Base-by-base conservation (phyloP, 371 early-diverging fungal genomes). In the Mucor saturninus region DNA sequence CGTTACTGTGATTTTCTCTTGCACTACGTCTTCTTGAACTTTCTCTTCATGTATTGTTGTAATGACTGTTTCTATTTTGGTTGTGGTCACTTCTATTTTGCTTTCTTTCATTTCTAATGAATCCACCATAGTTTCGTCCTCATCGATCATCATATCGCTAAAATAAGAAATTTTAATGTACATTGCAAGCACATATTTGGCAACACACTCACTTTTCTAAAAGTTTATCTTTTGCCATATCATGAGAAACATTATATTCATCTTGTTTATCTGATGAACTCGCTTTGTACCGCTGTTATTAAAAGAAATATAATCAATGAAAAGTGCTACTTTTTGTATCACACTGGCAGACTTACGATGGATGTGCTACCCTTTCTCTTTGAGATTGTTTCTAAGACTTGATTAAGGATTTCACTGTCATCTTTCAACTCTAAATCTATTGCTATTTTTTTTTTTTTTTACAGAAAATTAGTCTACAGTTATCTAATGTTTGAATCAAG, bases 361-460 rank as follows among this genome's bases (percentile, higher is more conserved):
- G 29, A 45, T 38, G 65, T 65, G 11, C 13, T 49, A 11, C 54
- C 54, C 37, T 65, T 60, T 65, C 65, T 59, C 26, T 60, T 55
- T 5, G 43, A 39, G 32, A 65, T 59, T 38, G 39, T 54, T 26
- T 65, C 49, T 49, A 54, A 59, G 46, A 65, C 38, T 55, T 60
- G 40, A n/a, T 43, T 26, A n/a, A 38, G 59, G 7, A 60, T 30
- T 14, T 46, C 55, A 11, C 37, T 31, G 4, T 29, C 50, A 5
- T 50, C 15, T 31, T 40, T 31, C 2, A 46, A 1, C 15, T n/a
- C 21, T 46, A 45, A 35, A 6, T 45, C 3, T 21, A 21, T 21
- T 21, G 21, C 21, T 21, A 21, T 21, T 21, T 21, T 21, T 21
- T n/a, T 21, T 21, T 21, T 21, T 21, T n/a, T 8, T 14, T 4